Evolutionary conservation across 2,329 filamentous ascomycete genomes (phyloP).

Genomic region (Alternaria dauci): DNA sequence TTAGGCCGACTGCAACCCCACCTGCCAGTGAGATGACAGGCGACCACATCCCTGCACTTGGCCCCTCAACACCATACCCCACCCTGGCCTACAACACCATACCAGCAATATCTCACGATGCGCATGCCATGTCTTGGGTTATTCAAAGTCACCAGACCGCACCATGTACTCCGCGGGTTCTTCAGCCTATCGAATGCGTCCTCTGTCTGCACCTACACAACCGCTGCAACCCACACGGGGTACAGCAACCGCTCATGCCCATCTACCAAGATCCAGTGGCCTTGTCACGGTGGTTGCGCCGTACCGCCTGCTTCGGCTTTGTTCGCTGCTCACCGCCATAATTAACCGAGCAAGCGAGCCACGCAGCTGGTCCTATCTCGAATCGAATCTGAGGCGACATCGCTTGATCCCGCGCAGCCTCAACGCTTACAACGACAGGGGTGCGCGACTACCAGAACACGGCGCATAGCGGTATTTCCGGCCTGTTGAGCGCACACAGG

Average conservation of each 20-base stretch:
- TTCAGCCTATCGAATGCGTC: background rate
- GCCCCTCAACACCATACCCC: conserved; percentile 41
- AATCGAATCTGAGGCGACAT: conserved; percentile 17
- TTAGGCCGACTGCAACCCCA: conserved; percentile 29
- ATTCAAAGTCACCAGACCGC: background rate
- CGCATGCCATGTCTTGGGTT: conserved; percentile 4
- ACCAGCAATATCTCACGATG: conserved; percentile 27
- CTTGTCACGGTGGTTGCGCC: conserved; percentile 16
- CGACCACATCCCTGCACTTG: conserved; percentile 31
- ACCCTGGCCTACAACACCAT: conserved; percentile 32
- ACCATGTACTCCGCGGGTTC: background rate
- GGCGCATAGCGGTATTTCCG: background rate
- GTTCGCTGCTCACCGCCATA: conserved; percentile 34
- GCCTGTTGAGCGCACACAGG: background rate
- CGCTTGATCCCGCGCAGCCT: conserved; percentile 23
- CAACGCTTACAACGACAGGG: background rate
- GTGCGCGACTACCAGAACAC: background rate
- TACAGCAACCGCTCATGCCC: background rate
- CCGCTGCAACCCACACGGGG: background rate
- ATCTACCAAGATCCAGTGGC: background rate
- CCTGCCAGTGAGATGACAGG: conserved; percentile 38
- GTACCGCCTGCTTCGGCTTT: conserved; percentile 32
- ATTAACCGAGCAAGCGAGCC: conserved; percentile 23
- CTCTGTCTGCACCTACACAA: conserved; percentile 1
- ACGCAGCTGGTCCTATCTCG: conserved; percentile 14